These are phyloP conservation scores for Hygrophila difformis DNA, from an alignment of 257 asterid genomes.

Conservation along the genomic window DNA sequence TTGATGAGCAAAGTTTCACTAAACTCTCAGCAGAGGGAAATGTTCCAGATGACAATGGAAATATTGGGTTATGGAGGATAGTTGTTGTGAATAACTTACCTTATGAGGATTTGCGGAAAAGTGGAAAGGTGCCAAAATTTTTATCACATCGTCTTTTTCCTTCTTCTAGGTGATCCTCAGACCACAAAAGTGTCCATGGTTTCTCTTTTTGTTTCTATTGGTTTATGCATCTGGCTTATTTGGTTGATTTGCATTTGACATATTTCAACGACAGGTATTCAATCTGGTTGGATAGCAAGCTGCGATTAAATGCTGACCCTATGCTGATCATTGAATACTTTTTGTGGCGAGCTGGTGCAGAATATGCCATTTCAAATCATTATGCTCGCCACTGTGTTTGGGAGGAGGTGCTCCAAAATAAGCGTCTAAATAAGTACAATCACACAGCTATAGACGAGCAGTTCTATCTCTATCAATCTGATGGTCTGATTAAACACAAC, in stretches of 20 bases:
- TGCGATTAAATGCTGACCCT: constrained; percentile 83
- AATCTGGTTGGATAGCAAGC: constrained; percentile 93
- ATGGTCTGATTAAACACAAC: constrained; percentile 79
- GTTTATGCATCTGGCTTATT: constrained; percentile 9
- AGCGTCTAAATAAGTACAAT: constrained; percentile 77
- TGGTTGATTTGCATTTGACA: constrained; percentile 14
- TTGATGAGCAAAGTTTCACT: constrained; percentile 66
- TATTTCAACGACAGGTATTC: constrained; percentile 50
- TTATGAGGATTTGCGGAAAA: constrained; percentile 67
- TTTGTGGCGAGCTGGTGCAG: constrained; percentile 75
- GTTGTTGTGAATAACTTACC: constrained; percentile 73
- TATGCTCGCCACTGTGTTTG: constrained; percentile 89
- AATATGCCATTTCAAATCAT: constrained; percentile 86
- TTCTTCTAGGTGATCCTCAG: constrained; percentile 67
- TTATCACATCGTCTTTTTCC: constrained; percentile 90
- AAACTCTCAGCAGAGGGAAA: constrained; percentile 67
- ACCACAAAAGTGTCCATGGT: constrained; percentile 12
- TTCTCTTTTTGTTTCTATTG: constrained; percentile 3
- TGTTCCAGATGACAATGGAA: constrained; percentile 57
- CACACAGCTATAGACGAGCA: constrained; percentile 79
- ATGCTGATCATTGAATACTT: constrained; percentile 73
- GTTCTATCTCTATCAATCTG: constrained; percentile 66
- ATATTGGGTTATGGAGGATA: constrained; percentile 78
- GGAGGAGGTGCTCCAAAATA: constrained; percentile 92
- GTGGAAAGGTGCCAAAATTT: constrained; percentile 93